A percentile compares a stretch with the other conserved stretches of the same genome.
These are phyloP conservation scores for Fusarium illudens DNA, from an alignment of 2,329 filamentous ascomycete species.

Conservation along the genomic window DNA sequence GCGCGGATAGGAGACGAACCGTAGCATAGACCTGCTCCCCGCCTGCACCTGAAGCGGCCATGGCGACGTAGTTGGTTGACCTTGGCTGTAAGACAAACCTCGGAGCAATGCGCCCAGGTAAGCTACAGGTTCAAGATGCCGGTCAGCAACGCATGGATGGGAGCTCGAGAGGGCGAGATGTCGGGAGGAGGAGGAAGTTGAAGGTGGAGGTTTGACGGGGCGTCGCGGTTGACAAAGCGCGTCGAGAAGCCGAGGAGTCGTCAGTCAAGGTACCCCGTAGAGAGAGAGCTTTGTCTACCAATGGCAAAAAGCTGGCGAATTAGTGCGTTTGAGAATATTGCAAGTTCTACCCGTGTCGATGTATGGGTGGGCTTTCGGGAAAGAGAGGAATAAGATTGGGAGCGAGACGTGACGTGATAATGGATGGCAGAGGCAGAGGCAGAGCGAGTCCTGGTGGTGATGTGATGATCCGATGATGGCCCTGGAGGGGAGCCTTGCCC, in stretches of 20 bases:
- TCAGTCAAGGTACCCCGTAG: constrained; percentile 5
- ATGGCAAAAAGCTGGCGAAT: constrained; percentile 6
- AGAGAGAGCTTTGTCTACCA: constrained; percentile 18
- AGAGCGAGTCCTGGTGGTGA: constrained; percentile 10
- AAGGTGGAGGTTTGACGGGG: background rate
- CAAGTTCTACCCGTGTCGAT: background rate
- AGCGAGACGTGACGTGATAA: constrained; percentile 23
- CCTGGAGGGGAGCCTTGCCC: constrained; percentile 21
- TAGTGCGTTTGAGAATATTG: background rate
- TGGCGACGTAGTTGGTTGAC: constrained; percentile 39
- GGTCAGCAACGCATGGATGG: constrained; percentile 41
- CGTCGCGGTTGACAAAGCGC: constrained; percentile 27
- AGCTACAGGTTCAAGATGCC: constrained; percentile 29
- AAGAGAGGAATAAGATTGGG: constrained; percentile 8
- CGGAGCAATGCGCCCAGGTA: constrained; percentile 32
- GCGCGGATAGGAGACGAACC: constrained; percentile 51
- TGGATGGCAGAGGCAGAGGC: constrained; percentile 4
- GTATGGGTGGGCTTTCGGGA: background rate
- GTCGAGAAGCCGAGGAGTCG: constrained; percentile 18
- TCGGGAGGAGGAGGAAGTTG: background rate
- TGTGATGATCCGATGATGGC: constrained; percentile 38
- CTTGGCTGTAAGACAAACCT: constrained; percentile 33
- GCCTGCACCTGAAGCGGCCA: constrained; percentile 47
- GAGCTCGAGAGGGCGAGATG: constrained; percentile 3
- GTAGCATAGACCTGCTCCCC: constrained; percentile 64